Conservation (phyloP, 768 basidiomycete genomes). For the Leccinum barrowsii region DNA sequence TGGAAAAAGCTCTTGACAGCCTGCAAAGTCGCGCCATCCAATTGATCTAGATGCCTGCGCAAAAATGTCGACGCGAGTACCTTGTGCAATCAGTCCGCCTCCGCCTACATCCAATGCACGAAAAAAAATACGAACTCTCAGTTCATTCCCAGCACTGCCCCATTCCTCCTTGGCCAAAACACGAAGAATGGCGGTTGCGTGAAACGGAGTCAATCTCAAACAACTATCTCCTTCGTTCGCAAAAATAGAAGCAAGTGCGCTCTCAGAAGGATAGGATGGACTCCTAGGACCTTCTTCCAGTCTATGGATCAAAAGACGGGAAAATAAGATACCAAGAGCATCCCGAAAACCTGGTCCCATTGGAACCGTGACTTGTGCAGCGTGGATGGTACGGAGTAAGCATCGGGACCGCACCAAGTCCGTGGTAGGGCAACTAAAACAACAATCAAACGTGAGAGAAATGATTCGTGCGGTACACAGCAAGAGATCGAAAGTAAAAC, state of each 20-base stretch:
- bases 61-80: constrained; percentile 31
- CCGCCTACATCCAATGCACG: neutral
- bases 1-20: constrained; percentile 19
- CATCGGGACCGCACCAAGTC: constrained; percentile 35
- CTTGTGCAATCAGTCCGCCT: constrained; percentile 13
- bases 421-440: constrained; percentile 36
- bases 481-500: constrained; percentile 48
- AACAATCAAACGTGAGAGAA: constrained; percentile 41
- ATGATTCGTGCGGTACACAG: constrained; percentile 40
- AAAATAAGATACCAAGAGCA: constrained; percentile 32
- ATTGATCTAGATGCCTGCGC: constrained; percentile 24
- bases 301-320: constrained; percentile 31
- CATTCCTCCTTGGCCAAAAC: constrained; percentile 39
- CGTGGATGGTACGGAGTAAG: constrained; percentile 39
- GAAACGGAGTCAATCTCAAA: constrained; percentile 32
- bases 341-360: constrained; percentile 22
- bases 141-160: constrained; percentile 31
- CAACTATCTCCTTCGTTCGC: constrained; percentile 23
- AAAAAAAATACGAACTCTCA: constrained; percentile 29
- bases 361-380: constrained; percentile 25
- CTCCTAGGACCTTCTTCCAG: constrained; percentile 40
- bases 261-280: constrained; percentile 13
- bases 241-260: constrained; percentile 21
- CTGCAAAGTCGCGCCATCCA: constrained; percentile 25
- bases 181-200: constrained; percentile 33